Conservation (phyloP, 495 filamentous ascomycete genomes). For the Aspergillus homomorphus region DNA sequence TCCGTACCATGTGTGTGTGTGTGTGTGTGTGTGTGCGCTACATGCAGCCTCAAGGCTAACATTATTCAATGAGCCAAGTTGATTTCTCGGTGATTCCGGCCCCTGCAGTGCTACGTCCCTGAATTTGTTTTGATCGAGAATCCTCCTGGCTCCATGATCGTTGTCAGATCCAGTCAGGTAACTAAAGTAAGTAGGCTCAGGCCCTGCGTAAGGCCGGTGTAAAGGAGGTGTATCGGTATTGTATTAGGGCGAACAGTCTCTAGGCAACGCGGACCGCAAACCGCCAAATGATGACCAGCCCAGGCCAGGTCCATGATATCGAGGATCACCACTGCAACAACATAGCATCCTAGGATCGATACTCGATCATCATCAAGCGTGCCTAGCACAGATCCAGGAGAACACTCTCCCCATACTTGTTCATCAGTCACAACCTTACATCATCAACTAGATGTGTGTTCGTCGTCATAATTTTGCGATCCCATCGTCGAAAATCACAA, state of each 20-base stretch:
- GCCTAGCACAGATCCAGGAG: constrained; percentile 2
- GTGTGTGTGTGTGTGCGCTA: constrained; percentile 5
- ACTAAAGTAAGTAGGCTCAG: not conserved
- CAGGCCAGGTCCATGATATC: not conserved
- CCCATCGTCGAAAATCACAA: constrained; percentile 14
- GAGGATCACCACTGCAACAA: not conserved
- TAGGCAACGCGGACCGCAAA: not conserved
- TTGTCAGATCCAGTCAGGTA: not conserved
- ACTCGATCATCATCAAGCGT: not conserved
- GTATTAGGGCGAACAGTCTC: not conserved
- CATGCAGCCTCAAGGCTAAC: not conserved
- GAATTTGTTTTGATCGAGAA: not conserved
- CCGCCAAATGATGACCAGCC: not conserved
- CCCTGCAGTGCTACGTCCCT: constrained; percentile 1
- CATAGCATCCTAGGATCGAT: not conserved
- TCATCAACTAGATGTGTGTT: constrained; percentile 11
- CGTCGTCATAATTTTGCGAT: constrained; percentile 6
- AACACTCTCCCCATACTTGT: no score
- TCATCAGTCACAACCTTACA: not conserved
- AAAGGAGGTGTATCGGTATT: constrained; percentile 4
- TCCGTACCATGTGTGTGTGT: not conserved
- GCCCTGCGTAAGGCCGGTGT: not conserved
- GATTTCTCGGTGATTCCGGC: not conserved
- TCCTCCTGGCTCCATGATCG: not conserved
- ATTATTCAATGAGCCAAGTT: not conserved